Conservation (phyloP, 2,329 filamentous ascomycete genomes). For the Pseudocercospora vitis region DNA sequence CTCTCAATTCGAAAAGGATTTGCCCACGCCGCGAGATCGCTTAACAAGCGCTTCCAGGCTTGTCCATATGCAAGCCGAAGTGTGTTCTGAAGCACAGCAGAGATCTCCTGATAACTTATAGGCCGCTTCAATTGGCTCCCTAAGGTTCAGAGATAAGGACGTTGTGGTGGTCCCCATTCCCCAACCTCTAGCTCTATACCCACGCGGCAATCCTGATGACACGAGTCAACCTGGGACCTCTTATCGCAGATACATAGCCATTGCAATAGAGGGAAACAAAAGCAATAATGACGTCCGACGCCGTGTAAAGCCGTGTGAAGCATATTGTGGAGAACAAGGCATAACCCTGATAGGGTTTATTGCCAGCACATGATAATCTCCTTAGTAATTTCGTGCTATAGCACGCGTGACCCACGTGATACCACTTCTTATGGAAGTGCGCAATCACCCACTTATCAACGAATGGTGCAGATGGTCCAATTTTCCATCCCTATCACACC, state of each 20-base stretch:
- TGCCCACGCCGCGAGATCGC: conserved; percentile 2
- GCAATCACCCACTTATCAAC: too few species aligned
- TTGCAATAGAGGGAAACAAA: background rate
- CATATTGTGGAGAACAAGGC: too few species aligned
- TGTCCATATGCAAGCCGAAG: conserved; percentile 8
- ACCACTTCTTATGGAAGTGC: too few species aligned
- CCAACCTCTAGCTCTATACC: conserved; percentile 1
- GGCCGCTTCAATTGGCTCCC: conserved; percentile 1
- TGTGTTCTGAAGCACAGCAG: background rate
- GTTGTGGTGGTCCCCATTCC: background rate
- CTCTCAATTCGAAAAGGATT: too few species aligned
- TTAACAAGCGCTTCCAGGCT: conserved; percentile 12
- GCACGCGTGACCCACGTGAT: too few species aligned
- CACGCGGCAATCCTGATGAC: conserved; percentile 7
- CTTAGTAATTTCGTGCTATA: too few species aligned
- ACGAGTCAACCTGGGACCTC: background rate
- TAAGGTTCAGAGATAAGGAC: conserved; percentile 5
- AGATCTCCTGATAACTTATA: conserved; percentile 8
- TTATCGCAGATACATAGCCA: conserved; percentile 10
- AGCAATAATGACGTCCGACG: background rate
- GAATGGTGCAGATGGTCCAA: too few species aligned
- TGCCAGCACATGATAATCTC: too few species aligned
- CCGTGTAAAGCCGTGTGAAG: background rate
- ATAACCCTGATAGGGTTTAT: too few species aligned
- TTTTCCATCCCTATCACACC: too few species aligned